Evolutionary conservation across 768 basidiomycete genomes (phyloP), one percentile per base, ranked within the genome.

Genomic region (Mycena rebaudengoi): DNA sequence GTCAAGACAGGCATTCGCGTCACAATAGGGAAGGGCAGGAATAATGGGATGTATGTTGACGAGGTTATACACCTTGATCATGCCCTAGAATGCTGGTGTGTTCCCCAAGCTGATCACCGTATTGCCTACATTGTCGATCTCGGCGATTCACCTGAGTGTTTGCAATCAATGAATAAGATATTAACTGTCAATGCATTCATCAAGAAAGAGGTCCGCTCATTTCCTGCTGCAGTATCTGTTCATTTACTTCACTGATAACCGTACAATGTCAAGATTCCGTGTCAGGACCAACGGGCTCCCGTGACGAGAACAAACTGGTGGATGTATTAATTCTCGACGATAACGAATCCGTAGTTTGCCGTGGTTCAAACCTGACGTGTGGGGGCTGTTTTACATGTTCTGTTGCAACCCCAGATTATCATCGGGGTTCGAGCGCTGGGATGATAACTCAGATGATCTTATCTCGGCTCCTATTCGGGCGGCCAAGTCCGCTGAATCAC

Each of bases 131-230:
- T 57, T 28, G 4, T 57, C 1, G 44, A 55, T 23, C 6, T 41
- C 5, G 23, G 1, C 7, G 21, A 21, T 21, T 12, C 40, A 1
- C 53, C 53, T 1, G 55, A 57, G 8, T 46, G 30, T 16, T 44
- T 46, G 8, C 11, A 26, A 12, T 12, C 55, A 3, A 20, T 39
- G 28, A n/a, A n/a, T n/a, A n/a, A n/a, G n/a, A n/a, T n/a, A n/a
- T n/a, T n/a, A n/a, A 60, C 48, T 7, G 41, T 61, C 2, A 50
- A 61, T 25, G 39, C 5, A 41, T 52, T 44, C 8, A 44, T 53
- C 5, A 61, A 61, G 23, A 61, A 61, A 20, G n/a, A 61, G 49
- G 60, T 44, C 26, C 30, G 26, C 37, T 40, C 53, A 35, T 28
- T 35, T 10, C 14, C 30, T 11, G 23, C 40, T 25, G n/a, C 18